Evolutionary conservation across 768 basidiomycete species (phyloP), one percentile per base, ranked within the genome.

Genomic region (Russula vinacea): DNA sequence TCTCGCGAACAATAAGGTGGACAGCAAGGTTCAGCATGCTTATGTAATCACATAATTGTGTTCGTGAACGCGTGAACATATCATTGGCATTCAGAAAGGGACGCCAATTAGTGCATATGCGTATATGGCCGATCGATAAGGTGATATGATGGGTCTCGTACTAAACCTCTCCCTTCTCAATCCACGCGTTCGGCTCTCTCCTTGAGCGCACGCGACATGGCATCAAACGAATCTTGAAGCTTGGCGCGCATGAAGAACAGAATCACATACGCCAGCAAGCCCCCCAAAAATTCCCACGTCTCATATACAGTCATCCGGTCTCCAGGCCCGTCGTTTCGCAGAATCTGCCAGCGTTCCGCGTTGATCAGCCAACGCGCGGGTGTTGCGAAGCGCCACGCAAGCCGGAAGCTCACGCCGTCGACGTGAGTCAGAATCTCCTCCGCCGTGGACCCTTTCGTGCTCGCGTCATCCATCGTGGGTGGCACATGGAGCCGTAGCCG

Each of bases 281-380:
- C 62, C 5, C 62, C 62, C 4, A 54, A 53, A 33, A n/a, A 37
- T 51, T 54, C 57, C 62, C 62, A 64, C n/a, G 62, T 54, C 52
- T 64, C 57, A 26, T 64, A 64, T 11, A 64, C 35, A 3, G 52
- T 59, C 44, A 3, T 47, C 32, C 42, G 35, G 7, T 56, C 50
- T 1, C n/a, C 57, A 8, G 51, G 33, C 4, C 42, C 45, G 0
- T 10, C 49, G 4, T 64, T 57, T 13, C 57, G 42, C 22, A 64
- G 35, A 49, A 59, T 17, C 29, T 64, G 62, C 62, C 62, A 64
- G 51, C 62, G 62, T 37, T 64, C 57, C 19, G 58, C 62, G 17
- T 16, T 37, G 35, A 64, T n/a, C 33, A 64, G 37, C 57, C 62
- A 64, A 10, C 52, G 57, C 14, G 62, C 57, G 19, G 57, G 62